Percentiles rank a stretch among this genome's conserved stretches.
phyloP scores from a whole-genome alignment of 2,329 filamentous ascomycete species.

The Trichothecium sympodiale region DNA sequence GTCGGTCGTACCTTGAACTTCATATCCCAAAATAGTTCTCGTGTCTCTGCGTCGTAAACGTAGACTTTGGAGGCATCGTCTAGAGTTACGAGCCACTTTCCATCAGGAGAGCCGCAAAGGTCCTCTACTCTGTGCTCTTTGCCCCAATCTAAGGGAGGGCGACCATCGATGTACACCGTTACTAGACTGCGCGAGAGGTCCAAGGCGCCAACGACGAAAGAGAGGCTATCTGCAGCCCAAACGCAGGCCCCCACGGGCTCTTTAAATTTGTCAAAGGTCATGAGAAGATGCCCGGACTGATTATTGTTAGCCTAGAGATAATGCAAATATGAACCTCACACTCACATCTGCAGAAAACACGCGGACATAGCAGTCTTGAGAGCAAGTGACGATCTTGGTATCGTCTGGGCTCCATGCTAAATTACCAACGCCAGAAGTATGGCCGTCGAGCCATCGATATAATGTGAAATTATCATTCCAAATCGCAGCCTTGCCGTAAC shows the following conservation, averaged over 20 bases:
- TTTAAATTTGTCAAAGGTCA: slow-evolving; percentile 58
- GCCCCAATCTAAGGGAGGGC: slow-evolving; percentile 53
- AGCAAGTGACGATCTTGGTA: slow-evolving; percentile 74
- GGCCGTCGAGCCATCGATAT: slow-evolving; percentile 50
- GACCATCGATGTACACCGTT: slow-evolving; percentile 52
- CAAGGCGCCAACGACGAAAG: slow-evolving; percentile 70
- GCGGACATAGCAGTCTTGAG: slow-evolving; percentile 59
- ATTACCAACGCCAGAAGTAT: slow-evolving; percentile 63
- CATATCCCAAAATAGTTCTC: slow-evolving; percentile 65
- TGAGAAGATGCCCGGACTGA: slow-evolving; percentile 52
- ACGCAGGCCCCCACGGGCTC: slow-evolving; percentile 81
- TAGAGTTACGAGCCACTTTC: slow-evolving; percentile 68
- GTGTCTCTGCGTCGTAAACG: slow-evolving; percentile 70
- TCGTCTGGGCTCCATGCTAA: slow-evolving; percentile 90
- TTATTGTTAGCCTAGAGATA: slow-evolving; percentile 10
- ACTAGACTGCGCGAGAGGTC: slow-evolving; percentile 56
- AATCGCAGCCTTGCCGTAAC: slow-evolving; percentile 63
- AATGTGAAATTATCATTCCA: slow-evolving; percentile 69
- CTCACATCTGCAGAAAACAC: slow-evolving; percentile 64
- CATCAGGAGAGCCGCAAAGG: slow-evolving; percentile 71
- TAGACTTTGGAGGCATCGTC: slow-evolving; percentile 60
- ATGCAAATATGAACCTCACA: slow-evolving; percentile 3
- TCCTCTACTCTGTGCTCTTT: slow-evolving; percentile 71
- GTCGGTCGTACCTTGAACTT: slow-evolving; percentile 56
- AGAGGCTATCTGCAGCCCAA: slow-evolving; percentile 71